Evolutionary conservation across 2,329 filamentous ascomycete genomes (phyloP).

Genomic region (Pestalotiopsis sp.): DNA sequence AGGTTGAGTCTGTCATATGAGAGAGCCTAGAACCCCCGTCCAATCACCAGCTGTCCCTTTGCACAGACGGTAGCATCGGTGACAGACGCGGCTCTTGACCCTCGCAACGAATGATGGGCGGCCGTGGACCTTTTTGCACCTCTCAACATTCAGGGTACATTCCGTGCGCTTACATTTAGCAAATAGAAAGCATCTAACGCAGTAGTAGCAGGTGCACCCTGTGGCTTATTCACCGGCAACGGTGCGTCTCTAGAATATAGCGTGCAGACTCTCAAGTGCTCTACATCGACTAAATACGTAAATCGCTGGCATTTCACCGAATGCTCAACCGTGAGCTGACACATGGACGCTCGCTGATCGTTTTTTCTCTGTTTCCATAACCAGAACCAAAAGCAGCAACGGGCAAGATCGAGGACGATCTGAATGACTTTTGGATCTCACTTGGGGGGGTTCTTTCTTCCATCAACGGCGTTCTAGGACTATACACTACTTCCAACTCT

Average conservation of each 20-base stretch:
- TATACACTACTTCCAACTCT: background rate
- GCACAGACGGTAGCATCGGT: background rate
- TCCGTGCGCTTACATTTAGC: background rate
- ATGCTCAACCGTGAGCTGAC: background rate
- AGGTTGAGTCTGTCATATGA: background rate
- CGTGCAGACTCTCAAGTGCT: background rate
- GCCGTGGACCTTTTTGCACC: background rate
- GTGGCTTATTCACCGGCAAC: background rate
- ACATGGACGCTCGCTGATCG: background rate
- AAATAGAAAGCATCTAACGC: background rate
- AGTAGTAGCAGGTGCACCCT: background rate
- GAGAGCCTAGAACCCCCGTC: background rate
- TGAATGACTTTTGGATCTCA: background rate
- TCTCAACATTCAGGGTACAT: background rate
- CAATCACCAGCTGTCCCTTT: constrained; percentile 1
- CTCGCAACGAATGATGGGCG: background rate
- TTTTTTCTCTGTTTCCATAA: too few relatives aligned
- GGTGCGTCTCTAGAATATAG: background rate
- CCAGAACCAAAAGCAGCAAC: too few relatives aligned
- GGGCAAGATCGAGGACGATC: too few relatives aligned
- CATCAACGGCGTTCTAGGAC: too few relatives aligned
- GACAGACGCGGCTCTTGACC: background rate
- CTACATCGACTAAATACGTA: background rate
- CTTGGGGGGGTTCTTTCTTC: background rate
- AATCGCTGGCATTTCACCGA: background rate